A percentile compares a stretch with the other conserved stretches of the same genome.
Evolutionary conservation across 306 rosid species (phyloP).

Genomic region (Rubus idaeus): DNA sequence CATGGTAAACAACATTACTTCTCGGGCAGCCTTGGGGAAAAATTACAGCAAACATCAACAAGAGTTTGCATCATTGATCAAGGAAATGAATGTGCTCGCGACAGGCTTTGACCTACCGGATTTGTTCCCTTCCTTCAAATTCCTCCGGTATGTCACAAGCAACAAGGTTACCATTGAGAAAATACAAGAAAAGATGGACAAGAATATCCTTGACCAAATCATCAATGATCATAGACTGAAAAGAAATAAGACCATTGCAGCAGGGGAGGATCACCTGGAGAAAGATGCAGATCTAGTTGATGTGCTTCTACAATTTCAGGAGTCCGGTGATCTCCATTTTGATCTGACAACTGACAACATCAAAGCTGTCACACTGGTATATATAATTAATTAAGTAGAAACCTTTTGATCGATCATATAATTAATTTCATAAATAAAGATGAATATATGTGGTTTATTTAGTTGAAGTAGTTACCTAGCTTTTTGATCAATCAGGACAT

Average conservation of each 20-base stretch:
- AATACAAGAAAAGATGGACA: conserved; percentile 4
- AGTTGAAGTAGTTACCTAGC: no score
- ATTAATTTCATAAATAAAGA: no score
- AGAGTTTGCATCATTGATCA: background rate
- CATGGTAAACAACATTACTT: background rate
- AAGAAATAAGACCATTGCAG: background rate
- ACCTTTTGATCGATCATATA: no score
- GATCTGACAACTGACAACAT: background rate
- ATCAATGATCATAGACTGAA: conserved; percentile 10
- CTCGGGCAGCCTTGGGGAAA: conserved; percentile 26
- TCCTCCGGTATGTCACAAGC: conserved; percentile 9
- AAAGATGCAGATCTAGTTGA: conserved; percentile 9
- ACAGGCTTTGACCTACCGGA: conserved; percentile 22
- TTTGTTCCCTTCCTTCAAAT: conserved; percentile 26
- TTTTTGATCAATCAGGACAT: no score
- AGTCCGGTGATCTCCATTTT: background rate
- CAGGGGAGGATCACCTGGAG: background rate
- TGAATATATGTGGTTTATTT: no score
- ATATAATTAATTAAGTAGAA: no score
- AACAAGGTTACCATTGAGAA: conserved; percentile 15
- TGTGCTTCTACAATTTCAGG: background rate
- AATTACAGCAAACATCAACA: background rate
- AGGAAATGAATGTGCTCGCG: background rate
- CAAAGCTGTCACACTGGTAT: conserved; percentile 5
- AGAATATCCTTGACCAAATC: conserved; percentile 19